Evolutionary conservation across 2,329 filamentous ascomycete species (phyloP).

Genomic region (Orbilia blumenaviensis): DNA sequence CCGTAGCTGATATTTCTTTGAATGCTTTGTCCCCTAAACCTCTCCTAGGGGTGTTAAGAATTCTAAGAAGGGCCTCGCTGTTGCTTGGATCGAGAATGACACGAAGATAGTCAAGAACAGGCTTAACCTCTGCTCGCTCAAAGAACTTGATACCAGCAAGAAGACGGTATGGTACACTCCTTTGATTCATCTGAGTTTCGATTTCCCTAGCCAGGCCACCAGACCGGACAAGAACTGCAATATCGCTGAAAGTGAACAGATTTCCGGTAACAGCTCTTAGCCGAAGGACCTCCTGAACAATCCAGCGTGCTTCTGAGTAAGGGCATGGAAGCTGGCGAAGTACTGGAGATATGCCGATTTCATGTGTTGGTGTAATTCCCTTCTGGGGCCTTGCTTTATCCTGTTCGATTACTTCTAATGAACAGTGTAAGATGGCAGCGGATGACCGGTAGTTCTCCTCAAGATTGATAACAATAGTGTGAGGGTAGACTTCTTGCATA

Average conservation of each 20-base stretch:
- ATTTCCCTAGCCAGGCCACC: slow-evolving; percentile 84
- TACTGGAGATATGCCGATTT: slow-evolving; percentile 79
- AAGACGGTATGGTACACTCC: slow-evolving; percentile 89
- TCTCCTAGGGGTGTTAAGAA: slow-evolving; percentile 84
- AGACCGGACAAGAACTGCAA: slow-evolving; percentile 87
- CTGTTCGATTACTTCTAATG: slow-evolving; percentile 88
- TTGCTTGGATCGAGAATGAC: slow-evolving; percentile 85
- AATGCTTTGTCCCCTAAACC: slow-evolving; percentile 83
- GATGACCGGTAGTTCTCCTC: slow-evolving; percentile 96
- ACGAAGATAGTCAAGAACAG: slow-evolving; percentile 85
- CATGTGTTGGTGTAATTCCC: slow-evolving; percentile 79
- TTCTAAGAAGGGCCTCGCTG: slow-evolving; percentile 82
- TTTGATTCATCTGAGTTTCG: slow-evolving; percentile 80
- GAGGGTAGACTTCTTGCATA: slow-evolving; percentile 78
- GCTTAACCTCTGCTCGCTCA: slow-evolving; percentile 86
- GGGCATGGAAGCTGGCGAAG: slow-evolving; percentile 77
- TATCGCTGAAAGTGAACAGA: slow-evolving; percentile 77
- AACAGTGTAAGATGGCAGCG: slow-evolving; percentile 79
- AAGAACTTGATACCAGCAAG: slow-evolving; percentile 91
- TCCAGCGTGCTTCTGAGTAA: slow-evolving; percentile 82
- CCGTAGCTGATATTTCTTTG: slow-evolving; percentile 77
- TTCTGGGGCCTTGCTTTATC: slow-evolving; percentile 83
- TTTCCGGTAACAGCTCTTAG: slow-evolving; percentile 75
- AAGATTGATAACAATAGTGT: slow-evolving; percentile 82
- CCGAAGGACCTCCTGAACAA: slow-evolving; percentile 82